phyloP scores from a whole-genome alignment of 176 grass and related monocot species.

The Alloteropsis semialata region DNA sequence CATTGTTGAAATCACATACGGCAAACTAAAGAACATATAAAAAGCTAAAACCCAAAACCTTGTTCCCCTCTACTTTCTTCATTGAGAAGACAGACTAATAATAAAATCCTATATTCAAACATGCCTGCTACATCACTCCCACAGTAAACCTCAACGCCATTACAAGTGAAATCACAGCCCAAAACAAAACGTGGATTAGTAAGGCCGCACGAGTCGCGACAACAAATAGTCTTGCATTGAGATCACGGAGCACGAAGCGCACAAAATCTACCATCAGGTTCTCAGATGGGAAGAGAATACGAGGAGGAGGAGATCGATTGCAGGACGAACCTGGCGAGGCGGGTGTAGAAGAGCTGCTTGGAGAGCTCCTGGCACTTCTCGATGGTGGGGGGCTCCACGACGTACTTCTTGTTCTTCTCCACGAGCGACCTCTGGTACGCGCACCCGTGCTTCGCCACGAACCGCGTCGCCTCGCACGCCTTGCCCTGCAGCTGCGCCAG shows the following conservation, averaged over 20 bases:
- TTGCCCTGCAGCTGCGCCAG: constrained; percentile 72
- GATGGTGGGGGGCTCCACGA: constrained; percentile 59
- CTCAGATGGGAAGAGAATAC: neutral
- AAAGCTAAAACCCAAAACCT: neutral
- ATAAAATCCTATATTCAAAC: neutral
- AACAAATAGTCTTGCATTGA: neutral
- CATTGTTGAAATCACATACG: neutral
- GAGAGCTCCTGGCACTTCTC: constrained; percentile 93
- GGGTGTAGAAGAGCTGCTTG: constrained; percentile 95
- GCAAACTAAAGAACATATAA: neutral
- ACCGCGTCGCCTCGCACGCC: constrained; percentile 65
- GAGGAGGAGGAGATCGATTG: neutral
- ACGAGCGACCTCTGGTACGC: constrained; percentile 62
- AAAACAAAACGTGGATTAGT: neutral
- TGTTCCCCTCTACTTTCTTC: neutral
- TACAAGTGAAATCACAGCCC: neutral
- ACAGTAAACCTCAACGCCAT: neutral
- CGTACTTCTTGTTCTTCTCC: constrained; percentile 79
- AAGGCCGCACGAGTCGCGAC: no score
- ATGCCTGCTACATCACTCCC: neutral
- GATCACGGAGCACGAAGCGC: neutral
- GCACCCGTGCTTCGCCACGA: constrained; percentile 61
- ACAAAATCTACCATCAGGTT: neutral
- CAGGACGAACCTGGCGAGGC: constrained; percentile 60
- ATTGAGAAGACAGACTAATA: neutral